Evolutionary conservation across 23 red algal genomes (phyloP).

Genomic region (Porphyridium purpureum): DNA sequence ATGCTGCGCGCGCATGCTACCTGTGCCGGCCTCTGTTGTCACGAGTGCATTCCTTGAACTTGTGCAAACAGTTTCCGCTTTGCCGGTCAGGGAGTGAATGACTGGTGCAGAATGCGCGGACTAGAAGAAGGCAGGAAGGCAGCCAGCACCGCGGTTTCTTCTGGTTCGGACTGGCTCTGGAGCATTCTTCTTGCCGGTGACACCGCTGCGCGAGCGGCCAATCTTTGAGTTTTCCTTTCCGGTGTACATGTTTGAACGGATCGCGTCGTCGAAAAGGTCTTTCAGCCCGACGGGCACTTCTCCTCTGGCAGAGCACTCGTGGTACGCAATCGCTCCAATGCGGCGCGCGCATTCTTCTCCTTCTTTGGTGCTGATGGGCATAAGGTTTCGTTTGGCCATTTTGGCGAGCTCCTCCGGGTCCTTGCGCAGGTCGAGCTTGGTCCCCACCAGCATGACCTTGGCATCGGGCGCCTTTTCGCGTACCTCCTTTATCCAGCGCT

Average conservation of each 20-base stretch:
- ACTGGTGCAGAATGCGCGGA: too few relatives aligned
- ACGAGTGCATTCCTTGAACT: too few relatives aligned
- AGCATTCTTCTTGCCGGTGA: too few relatives aligned
- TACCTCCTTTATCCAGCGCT: constrained; percentile 77
- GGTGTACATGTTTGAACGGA: not conserved
- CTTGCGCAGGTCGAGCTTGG: constrained; percentile 77
- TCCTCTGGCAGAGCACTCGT: constrained; percentile 88
- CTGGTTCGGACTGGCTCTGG: too few relatives aligned
- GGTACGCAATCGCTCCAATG: constrained; percentile 66
- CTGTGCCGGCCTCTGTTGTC: too few relatives aligned
- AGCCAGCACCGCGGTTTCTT: too few relatives aligned
- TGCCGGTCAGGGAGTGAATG: too few relatives aligned
- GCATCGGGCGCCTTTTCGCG: constrained; percentile 45
- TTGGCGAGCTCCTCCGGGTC: constrained; percentile 58
- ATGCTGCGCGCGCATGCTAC: too few relatives aligned
- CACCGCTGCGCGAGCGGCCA: too few relatives aligned
- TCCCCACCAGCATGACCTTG: constrained; percentile 77
- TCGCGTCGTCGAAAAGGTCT: constrained; percentile 89
- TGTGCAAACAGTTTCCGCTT: too few relatives aligned
- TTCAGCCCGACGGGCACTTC: constrained; percentile 91
- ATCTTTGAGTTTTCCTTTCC: not conserved
- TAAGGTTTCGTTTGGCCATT: constrained; percentile 32
- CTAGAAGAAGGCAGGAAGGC: too few relatives aligned
- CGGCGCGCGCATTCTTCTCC: constrained; percentile 36
- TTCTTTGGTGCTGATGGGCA: constrained; percentile 55